Conservation (phyloP, 2,329 filamentous ascomycete genomes). For the Paraphaeosphaeria sporulosa region DNA sequence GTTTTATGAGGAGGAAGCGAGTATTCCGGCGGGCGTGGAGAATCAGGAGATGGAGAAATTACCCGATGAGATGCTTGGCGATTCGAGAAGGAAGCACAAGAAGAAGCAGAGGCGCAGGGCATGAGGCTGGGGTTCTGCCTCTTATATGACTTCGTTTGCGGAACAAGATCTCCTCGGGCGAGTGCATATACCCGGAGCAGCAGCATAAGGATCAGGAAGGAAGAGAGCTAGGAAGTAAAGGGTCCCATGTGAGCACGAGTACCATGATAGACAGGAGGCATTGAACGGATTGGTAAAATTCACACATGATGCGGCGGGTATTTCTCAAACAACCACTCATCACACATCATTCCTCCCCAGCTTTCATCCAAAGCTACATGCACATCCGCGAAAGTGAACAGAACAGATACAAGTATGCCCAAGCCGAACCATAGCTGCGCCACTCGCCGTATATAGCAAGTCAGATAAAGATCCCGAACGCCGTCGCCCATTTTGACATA, state of each 20-base stretch:
- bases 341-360: slow-evolving; percentile 1
- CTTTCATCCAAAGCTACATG: slow-evolving; percentile 1
- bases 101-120: slow-evolving; percentile 22
- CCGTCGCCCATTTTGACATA: slow-evolving; percentile 16
- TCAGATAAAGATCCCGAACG: slow-evolving; percentile 14
- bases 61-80: slow-evolving; percentile 38
- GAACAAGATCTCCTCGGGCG: too few species aligned
- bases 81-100: slow-evolving; percentile 34
- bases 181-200: neutral
- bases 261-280: neutral
- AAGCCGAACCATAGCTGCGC: slow-evolving; percentile 8
- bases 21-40: slow-evolving; percentile 39
- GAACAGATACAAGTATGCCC: slow-evolving; percentile 13
- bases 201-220: neutral
- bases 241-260: neutral
- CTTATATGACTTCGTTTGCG: neutral
- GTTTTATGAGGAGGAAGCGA: slow-evolving; percentile 41
- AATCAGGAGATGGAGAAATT: slow-evolving; percentile 36
- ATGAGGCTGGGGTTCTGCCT: neutral
- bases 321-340: slow-evolving; percentile 10
- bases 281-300: slow-evolving; percentile 6
- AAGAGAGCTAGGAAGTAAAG: neutral
- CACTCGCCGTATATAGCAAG: slow-evolving; percentile 18
- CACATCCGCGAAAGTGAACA: slow-evolving; percentile 6
- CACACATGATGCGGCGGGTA: slow-evolving; percentile 8